Conservation (phyloP, 139 green algal species). For the Picochlorum sp. region DNA sequence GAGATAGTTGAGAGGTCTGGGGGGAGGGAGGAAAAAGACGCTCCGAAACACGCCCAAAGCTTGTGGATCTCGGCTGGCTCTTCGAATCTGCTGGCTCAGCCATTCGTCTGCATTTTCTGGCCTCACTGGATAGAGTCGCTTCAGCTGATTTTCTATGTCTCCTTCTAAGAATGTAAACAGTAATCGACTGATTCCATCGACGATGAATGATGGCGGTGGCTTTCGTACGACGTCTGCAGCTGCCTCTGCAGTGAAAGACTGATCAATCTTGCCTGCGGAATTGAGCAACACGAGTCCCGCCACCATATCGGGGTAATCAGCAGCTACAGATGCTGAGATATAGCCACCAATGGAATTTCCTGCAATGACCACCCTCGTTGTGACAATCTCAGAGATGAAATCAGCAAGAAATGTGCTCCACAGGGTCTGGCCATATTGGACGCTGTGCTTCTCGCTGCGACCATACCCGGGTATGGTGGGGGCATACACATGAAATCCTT, state of each 20-base stretch:
- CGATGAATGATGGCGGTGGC: slow-evolving; percentile 25
- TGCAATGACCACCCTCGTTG: slow-evolving; percentile 64
- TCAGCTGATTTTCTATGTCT: slow-evolving; percentile 42
- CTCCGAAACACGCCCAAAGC: slow-evolving; percentile 53
- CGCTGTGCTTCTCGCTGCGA: slow-evolving; percentile 73
- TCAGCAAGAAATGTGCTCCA: slow-evolving; percentile 74
- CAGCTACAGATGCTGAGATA: slow-evolving; percentile 59
- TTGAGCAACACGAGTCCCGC: slow-evolving; percentile 66
- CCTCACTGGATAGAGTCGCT: slow-evolving; percentile 62
- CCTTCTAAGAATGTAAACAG: slow-evolving; percentile 57
- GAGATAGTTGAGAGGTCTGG: slow-evolving; percentile 73
- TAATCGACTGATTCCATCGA: slow-evolving; percentile 25
- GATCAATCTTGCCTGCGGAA: slow-evolving; percentile 28
- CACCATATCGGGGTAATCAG: slow-evolving; percentile 26
- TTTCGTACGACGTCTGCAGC: neutral
- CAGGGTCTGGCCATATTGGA: slow-evolving; percentile 69
- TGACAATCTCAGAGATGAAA: slow-evolving; percentile 58
- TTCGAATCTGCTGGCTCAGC: slow-evolving; percentile 71
- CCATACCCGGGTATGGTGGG: slow-evolving; percentile 74
- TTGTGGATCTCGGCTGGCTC: slow-evolving; percentile 50
- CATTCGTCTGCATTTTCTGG: slow-evolving; percentile 66
- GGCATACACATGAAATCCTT: slow-evolving; percentile 70
- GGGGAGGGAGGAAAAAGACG: slow-evolving; percentile 82
- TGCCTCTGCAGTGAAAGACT: slow-evolving; percentile 11
- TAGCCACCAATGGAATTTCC: slow-evolving; percentile 97